A percentile compares a stretch with the other conserved stretches of the same genome.
Conservation (phyloP, 768 basidiomycete genomes). For the Kondoa malvinella region DNA sequence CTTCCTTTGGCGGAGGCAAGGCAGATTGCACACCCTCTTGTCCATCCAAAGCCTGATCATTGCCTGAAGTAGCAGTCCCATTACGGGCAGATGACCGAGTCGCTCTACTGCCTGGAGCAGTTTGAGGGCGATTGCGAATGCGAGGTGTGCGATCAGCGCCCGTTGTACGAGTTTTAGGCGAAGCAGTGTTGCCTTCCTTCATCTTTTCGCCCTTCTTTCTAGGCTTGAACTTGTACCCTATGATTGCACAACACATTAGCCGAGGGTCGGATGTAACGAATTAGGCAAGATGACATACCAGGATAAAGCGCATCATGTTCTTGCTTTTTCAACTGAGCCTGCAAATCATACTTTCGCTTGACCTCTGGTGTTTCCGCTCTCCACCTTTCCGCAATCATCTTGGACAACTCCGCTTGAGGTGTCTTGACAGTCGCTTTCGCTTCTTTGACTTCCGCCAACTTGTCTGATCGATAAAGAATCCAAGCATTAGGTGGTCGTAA, state of each 20-base stretch:
- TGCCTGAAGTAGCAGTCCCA: neutral
- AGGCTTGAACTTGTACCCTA: conserved; percentile 7
- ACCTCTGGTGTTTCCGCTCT: conserved; percentile 39
- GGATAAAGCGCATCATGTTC: conserved; percentile 23
- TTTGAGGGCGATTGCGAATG: neutral
- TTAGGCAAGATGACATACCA: conserved; percentile 26
- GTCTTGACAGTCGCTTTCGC: conserved; percentile 30
- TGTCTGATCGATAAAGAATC: conserved; percentile 60
- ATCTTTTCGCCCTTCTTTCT: conserved; percentile 1
- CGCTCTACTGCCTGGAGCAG: neutral
- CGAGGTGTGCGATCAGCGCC: neutral
- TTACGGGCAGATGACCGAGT: neutral
- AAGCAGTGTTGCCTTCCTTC: neutral
- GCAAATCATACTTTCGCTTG: conserved; percentile 33
- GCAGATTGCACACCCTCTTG: neutral
- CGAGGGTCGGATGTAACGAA: neutral
- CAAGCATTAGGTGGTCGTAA: conserved; percentile 65
- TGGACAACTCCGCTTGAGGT: conserved; percentile 50
- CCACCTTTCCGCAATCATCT: conserved; percentile 50
- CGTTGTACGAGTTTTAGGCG: neutral
- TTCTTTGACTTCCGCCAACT: conserved; percentile 37
- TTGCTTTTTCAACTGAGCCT: conserved; percentile 28
- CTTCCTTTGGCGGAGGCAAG: neutral
- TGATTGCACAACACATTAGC: neutral
- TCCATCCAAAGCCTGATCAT: neutral